Conservation (phyloP, 805 yeast genomes). For the Komagataella mondaviorum region DNA sequence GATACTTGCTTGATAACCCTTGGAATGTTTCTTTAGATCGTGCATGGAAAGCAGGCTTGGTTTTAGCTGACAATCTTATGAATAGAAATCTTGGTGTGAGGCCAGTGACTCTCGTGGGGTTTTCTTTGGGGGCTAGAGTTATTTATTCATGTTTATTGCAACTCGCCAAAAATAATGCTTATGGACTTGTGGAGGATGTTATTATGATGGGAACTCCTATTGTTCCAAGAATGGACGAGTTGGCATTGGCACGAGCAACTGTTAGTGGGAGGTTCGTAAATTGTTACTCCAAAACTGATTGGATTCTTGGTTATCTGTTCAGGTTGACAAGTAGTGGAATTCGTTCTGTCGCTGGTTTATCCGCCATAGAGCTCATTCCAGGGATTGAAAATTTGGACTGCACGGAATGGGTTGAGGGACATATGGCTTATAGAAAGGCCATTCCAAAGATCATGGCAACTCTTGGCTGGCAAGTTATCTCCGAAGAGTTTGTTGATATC, state of each 20-base stretch:
- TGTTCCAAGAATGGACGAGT: constrained; percentile 64
- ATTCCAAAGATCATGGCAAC: constrained; percentile 69
- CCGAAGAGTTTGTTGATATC: constrained; percentile 89
- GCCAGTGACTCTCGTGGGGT: constrained; percentile 87
- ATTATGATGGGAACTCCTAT: constrained; percentile 81
- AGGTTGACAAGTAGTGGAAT: constrained; percentile 94
- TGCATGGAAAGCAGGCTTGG: constrained; percentile 92
- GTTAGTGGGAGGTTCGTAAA: constrained; percentile 85
- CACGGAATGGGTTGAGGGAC: constrained; percentile 81
- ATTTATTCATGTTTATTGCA: constrained; percentile 84
- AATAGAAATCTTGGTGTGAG: constrained; percentile 83
- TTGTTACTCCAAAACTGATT: constrained; percentile 82
- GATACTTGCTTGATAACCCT: constrained; percentile 87
- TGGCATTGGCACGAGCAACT: constrained; percentile 66
- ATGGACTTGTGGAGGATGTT: constrained; percentile 82
- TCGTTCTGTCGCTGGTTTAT: constrained; percentile 80
- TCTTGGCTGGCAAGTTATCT: constrained; percentile 68
- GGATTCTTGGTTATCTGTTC: constrained; percentile 91
- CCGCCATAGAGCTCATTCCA: constrained; percentile 50
- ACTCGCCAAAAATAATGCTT: constrained; percentile 73
- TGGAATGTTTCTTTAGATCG: constrained; percentile 96
- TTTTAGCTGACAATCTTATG: constrained; percentile 82
- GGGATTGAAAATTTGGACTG: constrained; percentile 81
- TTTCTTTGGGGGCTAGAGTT: constrained; percentile 85
- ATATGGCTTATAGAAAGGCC: constrained; percentile 92